Conservation (phyloP, 2,329 filamentous ascomycete genomes). For the Neurospora sp. region DNA sequence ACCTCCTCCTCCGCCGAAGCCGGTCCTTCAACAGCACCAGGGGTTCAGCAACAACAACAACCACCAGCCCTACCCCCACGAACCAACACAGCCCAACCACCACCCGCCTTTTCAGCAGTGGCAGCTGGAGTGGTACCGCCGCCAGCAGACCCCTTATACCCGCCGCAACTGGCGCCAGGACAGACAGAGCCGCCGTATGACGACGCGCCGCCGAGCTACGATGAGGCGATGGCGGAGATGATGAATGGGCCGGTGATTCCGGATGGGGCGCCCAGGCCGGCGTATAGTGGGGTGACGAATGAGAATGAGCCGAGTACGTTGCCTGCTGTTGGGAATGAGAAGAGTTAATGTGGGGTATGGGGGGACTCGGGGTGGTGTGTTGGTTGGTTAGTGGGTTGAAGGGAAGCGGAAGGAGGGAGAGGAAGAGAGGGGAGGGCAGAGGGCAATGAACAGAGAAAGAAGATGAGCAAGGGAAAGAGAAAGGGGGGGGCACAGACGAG, state of each 20-base stretch:
- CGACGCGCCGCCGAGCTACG: conserved; percentile 88
- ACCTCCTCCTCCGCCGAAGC: conserved; percentile 2
- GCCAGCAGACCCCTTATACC: conserved; percentile 43
- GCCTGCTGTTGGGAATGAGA: conserved; percentile 20
- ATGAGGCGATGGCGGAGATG: conserved; percentile 78
- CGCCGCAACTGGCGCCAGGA: conserved; percentile 38
- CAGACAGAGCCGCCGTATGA: conserved; percentile 40
- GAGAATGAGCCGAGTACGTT: conserved; percentile 47
- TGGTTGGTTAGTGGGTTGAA: too few relatives aligned
- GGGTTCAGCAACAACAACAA: conserved; percentile 10
- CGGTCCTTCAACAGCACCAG: background rate
- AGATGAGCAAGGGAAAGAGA: too few relatives aligned
- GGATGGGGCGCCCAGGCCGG: conserved; percentile 44
- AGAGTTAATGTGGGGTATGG: conserved; percentile 20
- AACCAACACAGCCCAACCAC: conserved; percentile 16
- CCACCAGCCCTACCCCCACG: conserved; percentile 21
- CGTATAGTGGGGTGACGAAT: conserved; percentile 55
- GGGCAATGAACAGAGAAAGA: too few relatives aligned
- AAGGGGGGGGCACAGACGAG: too few relatives aligned
- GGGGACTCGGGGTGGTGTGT: too few relatives aligned
- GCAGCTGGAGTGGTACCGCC: conserved; percentile 17
- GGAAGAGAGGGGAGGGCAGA: too few relatives aligned
- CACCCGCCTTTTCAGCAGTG: conserved; percentile 8
- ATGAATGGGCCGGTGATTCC: conserved; percentile 62
- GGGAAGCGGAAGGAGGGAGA: too few relatives aligned